A percentile compares a stretch with the other conserved stretches of the same genome.
Conservation (phyloP, 306 rosid species). For the Pueraria montana region DNA sequence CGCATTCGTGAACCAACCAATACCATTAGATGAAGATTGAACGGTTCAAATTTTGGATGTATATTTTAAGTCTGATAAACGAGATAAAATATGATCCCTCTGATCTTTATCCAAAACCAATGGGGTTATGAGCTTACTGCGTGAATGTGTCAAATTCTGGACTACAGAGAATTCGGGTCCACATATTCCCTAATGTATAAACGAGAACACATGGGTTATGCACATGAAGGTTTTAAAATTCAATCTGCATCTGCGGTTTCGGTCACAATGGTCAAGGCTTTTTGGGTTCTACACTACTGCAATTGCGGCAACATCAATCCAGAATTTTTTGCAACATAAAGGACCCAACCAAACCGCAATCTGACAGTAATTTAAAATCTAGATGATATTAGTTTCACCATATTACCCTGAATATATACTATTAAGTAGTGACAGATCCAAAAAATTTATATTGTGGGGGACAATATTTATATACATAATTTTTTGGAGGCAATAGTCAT, state of each 20-base stretch:
- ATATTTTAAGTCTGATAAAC: not conserved
- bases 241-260: not conserved
- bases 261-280: not conserved
- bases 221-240: not conserved
- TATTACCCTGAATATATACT: not conserved
- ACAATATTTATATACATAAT: no score
- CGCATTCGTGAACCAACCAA: not conserved
- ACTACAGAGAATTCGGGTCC: not conserved
- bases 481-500: not conserved
- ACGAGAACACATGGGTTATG: not conserved
- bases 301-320: not conserved
- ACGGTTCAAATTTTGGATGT: not conserved
- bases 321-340: not conserved
- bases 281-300: not conserved
- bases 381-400: not conserved
- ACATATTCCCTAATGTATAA: not conserved
- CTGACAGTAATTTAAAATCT: no score
- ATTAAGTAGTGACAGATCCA: no score
- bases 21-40: not conserved
- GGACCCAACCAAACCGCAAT: not conserved
- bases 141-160: not conserved
- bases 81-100: not conserved
- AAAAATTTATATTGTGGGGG: not conserved
- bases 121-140: not conserved
- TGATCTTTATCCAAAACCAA: not conserved